Percentiles rank a stretch among this genome's conserved stretches.
Conservation (phyloP, 1,139 yeast genomes). For the Blastobotrys persicus region DNA sequence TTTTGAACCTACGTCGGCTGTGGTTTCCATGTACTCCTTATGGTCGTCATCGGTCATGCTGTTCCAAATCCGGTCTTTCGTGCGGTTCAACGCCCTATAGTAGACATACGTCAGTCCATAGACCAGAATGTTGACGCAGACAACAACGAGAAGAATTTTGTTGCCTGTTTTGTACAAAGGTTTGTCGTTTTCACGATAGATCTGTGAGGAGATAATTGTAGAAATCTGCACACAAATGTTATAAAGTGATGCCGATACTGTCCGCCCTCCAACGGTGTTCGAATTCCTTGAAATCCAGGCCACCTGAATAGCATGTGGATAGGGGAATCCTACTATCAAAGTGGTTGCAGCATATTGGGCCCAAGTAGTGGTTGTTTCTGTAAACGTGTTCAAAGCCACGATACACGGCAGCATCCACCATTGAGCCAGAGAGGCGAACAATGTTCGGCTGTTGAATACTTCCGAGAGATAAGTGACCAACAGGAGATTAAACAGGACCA, state of each 20-base stretch:
- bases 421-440: constrained; percentile 37
- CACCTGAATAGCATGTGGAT: constrained; percentile 54
- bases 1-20: constrained; percentile 50
- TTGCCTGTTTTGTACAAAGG: constrained; percentile 57
- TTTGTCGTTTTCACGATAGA: constrained; percentile 51
- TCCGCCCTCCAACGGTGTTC: constrained; percentile 52
- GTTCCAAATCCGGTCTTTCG: constrained; percentile 47
- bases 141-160: constrained; percentile 40
- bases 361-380: constrained; percentile 39
- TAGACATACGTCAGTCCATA: constrained; percentile 32
- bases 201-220: constrained; percentile 46
- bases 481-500: constrained; percentile 43
- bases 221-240: constrained; percentile 58
- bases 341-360: constrained; percentile 51
- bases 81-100: constrained; percentile 46
- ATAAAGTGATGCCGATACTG: constrained; percentile 55
- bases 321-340: constrained; percentile 47
- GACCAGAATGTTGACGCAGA: constrained; percentile 28
- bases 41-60: constrained; percentile 47
- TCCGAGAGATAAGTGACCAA: constrained; percentile 45
- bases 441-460: constrained; percentile 46
- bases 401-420: constrained; percentile 38
- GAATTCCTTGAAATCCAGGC: constrained; percentile 58
- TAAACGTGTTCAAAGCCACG: constrained; percentile 49
- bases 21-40: constrained; percentile 42